Percentiles rank a stretch among this genome's conserved stretches.
Evolutionary conservation across 2,329 filamentous ascomycete genomes (phyloP).

Genomic region (Calonectria crousiana): DNA sequence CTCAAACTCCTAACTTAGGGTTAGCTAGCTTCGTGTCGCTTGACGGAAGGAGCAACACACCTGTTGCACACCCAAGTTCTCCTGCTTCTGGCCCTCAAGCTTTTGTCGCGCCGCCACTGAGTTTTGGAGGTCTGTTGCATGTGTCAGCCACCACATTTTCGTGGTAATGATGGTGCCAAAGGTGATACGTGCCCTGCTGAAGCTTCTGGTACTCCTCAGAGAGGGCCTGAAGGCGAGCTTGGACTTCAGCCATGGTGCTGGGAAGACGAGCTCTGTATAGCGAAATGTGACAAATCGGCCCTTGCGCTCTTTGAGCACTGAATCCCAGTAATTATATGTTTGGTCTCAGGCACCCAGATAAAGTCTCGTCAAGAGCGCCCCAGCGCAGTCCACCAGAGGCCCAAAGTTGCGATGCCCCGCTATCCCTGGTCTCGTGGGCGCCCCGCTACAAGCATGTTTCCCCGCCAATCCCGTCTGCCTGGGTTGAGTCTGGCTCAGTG

Average conservation of each 20-base stretch:
- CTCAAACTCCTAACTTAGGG: constrained; percentile 77
- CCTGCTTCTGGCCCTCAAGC: constrained; percentile 92
- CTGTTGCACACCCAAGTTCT: constrained; percentile 89
- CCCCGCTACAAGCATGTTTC: constrained; percentile 55
- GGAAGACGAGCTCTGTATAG: background rate
- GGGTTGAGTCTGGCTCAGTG: constrained; percentile 7
- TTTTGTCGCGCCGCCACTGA: constrained; percentile 86
- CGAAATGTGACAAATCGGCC: background rate
- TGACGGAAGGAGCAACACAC: constrained; percentile 54
- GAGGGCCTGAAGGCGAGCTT: constrained; percentile 83
- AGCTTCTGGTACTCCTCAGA: constrained; percentile 90
- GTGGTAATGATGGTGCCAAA: background rate
- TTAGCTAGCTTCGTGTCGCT: constrained; percentile 31
- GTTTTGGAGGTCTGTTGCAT: constrained; percentile 78
- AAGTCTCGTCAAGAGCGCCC: constrained; percentile 15
- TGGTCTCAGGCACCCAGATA: background rate
- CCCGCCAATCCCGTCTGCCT: constrained; percentile 49
- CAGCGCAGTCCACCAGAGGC: constrained; percentile 5
- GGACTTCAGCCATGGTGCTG: constrained; percentile 73
- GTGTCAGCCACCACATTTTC: constrained; percentile 23
- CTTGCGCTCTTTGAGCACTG: background rate
- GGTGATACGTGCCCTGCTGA: constrained; percentile 75
- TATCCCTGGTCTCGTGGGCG: constrained; percentile 32
- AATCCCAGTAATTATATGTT: background rate
- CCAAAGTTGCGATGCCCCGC: constrained; percentile 40